phyloP scores from a whole-genome alignment of 495 filamentous ascomycete species.

The Staphylotrichum tortipilum region DNA sequence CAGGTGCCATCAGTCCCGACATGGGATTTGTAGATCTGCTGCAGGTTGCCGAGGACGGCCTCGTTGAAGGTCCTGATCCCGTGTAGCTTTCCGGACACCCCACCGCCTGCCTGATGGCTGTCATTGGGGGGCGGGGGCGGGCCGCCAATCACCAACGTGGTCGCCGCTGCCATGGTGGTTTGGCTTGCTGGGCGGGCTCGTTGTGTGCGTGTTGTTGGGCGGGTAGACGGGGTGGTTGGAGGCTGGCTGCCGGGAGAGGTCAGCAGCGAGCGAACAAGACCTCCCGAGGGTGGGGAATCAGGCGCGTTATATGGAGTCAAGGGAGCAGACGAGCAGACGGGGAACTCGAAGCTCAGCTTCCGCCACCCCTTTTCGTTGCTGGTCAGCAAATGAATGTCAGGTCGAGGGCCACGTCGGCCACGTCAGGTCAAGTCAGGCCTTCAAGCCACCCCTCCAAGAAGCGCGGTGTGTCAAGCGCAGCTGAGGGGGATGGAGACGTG shows the following conservation, averaged over 20 bases:
- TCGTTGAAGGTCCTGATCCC: constrained; percentile 24
- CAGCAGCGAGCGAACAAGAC: not conserved
- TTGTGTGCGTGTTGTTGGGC: too few species aligned
- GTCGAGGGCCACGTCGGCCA: not conserved
- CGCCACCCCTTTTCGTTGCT: too few species aligned
- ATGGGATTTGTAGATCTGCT: constrained; percentile 31
- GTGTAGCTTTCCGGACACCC: constrained; percentile 21
- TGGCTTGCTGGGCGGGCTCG: not conserved
- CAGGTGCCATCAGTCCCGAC: constrained; percentile 26
- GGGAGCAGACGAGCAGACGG: too few species aligned
- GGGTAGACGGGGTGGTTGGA: too few species aligned
- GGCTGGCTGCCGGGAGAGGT: not conserved
- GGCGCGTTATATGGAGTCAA: too few species aligned
- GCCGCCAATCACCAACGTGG: not conserved
- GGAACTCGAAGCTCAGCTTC: too few species aligned
- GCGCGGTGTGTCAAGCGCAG: not conserved
- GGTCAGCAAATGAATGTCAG: too few species aligned
- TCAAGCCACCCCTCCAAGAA: not conserved
- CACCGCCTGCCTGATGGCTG: constrained; percentile 31
- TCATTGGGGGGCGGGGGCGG: constrained; percentile 14
- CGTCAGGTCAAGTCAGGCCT: not conserved
- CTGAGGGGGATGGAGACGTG: not conserved
- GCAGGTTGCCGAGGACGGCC: constrained; percentile 26
- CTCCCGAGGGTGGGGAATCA: too few species aligned
- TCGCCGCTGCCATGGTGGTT: constrained; percentile 8